These are phyloP conservation scores for Sodiomyces alkalinus DNA, from an alignment of 2,329 filamentous ascomycete species.

Conservation along the genomic window DNA sequence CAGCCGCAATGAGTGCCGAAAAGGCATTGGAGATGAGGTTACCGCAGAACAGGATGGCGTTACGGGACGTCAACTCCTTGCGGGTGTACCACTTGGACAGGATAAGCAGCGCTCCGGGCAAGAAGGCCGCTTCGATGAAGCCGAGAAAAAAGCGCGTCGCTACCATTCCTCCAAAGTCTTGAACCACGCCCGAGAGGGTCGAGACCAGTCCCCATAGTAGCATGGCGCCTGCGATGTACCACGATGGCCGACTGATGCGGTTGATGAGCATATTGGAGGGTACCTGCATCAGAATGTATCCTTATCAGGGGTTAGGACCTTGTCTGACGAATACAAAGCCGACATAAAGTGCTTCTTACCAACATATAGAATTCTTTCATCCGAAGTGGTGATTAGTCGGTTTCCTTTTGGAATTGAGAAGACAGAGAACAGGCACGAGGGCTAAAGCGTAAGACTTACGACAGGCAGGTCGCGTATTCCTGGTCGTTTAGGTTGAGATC, in stretches of 20 bases:
- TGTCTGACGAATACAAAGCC: too few relatives aligned
- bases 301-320: neutral
- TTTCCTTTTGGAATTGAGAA: too few relatives aligned
- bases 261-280: slow-evolving; percentile 44
- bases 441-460: too few relatives aligned
- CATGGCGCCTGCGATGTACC: slow-evolving; percentile 38
- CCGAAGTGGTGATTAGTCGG: too few relatives aligned
- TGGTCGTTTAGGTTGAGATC: slow-evolving; percentile 40
- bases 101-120: slow-evolving; percentile 47
- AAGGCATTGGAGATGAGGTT: slow-evolving; percentile 46
- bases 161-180: slow-evolving; percentile 39
- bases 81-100: slow-evolving; percentile 54
- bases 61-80: slow-evolving; percentile 36
- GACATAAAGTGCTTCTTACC: too few relatives aligned
- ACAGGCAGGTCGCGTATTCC: slow-evolving; percentile 48
- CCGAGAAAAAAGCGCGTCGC: slow-evolving; percentile 43
- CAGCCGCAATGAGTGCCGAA: slow-evolving; percentile 41
- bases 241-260: slow-evolving; percentile 31
- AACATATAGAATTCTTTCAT: slow-evolving; percentile 51
- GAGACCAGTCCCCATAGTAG: slow-evolving; percentile 45
- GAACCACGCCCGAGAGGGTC: slow-evolving; percentile 35
- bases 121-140: slow-evolving; percentile 48
- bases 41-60: slow-evolving; percentile 43
- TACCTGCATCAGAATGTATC: slow-evolving; percentile 50
- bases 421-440: too few relatives aligned